Evolutionary conservation across 2,329 filamentous ascomycete species (phyloP), one percentile per base, ranked within the genome.

Genomic region (Mycosphaerella arachidis): DNA sequence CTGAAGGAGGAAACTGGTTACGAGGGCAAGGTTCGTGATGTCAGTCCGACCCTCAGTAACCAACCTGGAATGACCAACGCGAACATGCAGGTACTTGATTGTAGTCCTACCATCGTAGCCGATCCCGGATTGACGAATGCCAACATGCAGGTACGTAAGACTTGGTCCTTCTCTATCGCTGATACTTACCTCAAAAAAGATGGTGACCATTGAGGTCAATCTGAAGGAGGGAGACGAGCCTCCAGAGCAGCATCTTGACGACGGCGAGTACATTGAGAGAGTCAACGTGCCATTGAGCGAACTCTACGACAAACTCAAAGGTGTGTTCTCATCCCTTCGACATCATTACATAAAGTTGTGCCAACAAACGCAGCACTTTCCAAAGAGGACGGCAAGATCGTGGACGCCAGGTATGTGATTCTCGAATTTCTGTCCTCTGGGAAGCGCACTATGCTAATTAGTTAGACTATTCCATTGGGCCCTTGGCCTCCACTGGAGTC

Each of bases 101-200:
- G 81, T n/a, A 84, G 83, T 40, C 85, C 86, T 7, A 80, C 86
- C 55, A 87, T 90, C 77, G 87, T 85, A 58, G 84, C 85, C 66
- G 87, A 86, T 71, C 84, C 84, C 1, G 84, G 84, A 27, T 75
- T 86, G 77, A 84, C 78, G 59, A 82, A 79, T 58, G 82, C 84
- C 54, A 86, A 85, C 66, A 84, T 86, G 82, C 79, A 84, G 74
- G 71, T 71, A 66, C 56, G 66, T 64, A n/a, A 10, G 13, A 6
- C n/a, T 30, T 6, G 6, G 7, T 20, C n/a, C n/a, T 20, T 20
- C n/a, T 5, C 10, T 52, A n/a, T 35, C 4, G 27, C 6, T 30
- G 16, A 31, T 13, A 35, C 50, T 52, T 1, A 52, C 27, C 8
- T 52, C 35, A 12, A 13, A 12, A 13, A 59, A 74, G 69, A 74